Conservation (phyloP, 345 rosid genomes). For the Sonneratia alba region DNA sequence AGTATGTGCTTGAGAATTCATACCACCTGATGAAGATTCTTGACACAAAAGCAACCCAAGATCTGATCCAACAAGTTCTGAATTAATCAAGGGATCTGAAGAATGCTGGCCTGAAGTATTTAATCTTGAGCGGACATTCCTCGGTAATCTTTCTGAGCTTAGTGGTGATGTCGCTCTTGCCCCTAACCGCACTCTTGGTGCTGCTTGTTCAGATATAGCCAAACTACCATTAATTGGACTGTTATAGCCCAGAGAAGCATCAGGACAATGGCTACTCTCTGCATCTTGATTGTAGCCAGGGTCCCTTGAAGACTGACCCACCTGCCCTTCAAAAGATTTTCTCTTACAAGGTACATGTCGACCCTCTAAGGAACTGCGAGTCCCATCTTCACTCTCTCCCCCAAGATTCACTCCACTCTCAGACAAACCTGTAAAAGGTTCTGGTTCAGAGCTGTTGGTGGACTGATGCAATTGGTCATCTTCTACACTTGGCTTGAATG, state of each 20-base stretch:
- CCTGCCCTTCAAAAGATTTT: constrained; percentile 56
- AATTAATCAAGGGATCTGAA: constrained; percentile 30
- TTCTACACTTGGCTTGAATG: constrained; percentile 26
- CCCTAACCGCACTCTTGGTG: constrained; percentile 39
- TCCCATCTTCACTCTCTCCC: constrained; percentile 31
- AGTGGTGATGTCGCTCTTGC: constrained; percentile 30
- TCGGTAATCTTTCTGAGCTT: constrained; percentile 33
- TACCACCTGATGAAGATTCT: constrained; percentile 23
- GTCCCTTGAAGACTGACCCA: constrained; percentile 56
- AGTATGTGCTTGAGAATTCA: constrained; percentile 27
- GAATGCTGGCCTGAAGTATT: constrained; percentile 24
- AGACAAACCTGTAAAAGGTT: constrained; percentile 25
- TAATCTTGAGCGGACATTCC: constrained; percentile 27
- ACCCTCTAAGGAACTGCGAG: constrained; percentile 42
- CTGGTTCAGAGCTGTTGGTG: constrained; percentile 24
- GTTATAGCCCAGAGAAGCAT: constrained; percentile 24
- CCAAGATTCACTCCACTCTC: constrained; percentile 24
- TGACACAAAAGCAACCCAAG: constrained; percentile 37
- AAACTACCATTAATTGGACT: constrained; percentile 22
- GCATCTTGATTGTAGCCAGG: constrained; percentile 43
- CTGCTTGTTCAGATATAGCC: constrained; percentile 31
- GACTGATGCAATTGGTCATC: constrained; percentile 25
- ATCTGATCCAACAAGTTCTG: constrained; percentile 35
- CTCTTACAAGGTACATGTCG: constrained; percentile 63
- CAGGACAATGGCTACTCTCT: constrained; percentile 43